Base-by-base conservation (phyloP, 805 yeast genomes). In the Yamadazyma endophytica region DNA sequence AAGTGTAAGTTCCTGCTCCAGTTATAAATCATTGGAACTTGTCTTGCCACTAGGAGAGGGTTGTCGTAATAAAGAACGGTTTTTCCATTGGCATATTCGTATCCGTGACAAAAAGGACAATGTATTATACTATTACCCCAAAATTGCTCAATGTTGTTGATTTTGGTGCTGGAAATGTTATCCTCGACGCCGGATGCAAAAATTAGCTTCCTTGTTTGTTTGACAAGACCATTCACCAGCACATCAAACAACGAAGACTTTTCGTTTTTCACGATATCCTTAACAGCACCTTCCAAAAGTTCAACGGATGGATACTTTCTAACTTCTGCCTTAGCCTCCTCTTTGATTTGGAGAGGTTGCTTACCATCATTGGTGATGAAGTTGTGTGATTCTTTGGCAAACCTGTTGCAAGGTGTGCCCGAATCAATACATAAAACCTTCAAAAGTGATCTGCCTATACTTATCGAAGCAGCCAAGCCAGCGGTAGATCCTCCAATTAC, bases 101-200 rank as follows among this genome's bases (percentile, higher is more conserved):
- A 31, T 1, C 46, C 46, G 26, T 44, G 48, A 17, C 48, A 42
- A 24, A 28, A 38, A 2, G 42, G 39, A 26, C 42, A 38, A n/a
- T 28, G 36, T 9, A 35, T 28, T 21, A 34, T 29, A 14, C 40
- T 23, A 9, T 37, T 32, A 9, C 49, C 49, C 49, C 49, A 44
- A 32, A 31, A 42, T 12, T 35, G 19, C 5, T 33, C 31, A 7
- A 42, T 21, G 23, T 31, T 33, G 24, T 35, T 27, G 16, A 42
- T 36, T 6, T 25, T 17, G 6, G 28, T 18, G 5, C 33, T 23
- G 5, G 31, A 33, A 13, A 42, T 29, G 9, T 28, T 14, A 17
- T 42, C 46, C n/a, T 22, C 28, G 3, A 44, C 23, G 6, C 49
- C 49, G 4, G 37, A 15, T 3, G 43, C 46, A 22, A 42, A 27